phyloP scores from a whole-genome alignment of 164 flowering plant species.

The Stephania yunnanensis region DNA sequence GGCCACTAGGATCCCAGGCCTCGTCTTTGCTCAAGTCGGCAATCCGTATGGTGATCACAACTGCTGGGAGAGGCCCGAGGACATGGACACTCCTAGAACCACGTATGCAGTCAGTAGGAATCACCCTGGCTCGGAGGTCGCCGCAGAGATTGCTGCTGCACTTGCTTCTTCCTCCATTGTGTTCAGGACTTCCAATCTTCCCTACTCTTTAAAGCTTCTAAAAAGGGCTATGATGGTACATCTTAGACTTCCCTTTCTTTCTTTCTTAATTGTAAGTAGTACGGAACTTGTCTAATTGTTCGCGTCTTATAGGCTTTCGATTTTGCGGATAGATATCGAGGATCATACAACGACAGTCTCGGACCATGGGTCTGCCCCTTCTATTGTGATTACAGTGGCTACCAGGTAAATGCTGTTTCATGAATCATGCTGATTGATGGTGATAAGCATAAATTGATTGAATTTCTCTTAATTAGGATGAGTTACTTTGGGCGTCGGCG shows the following conservation, averaged over 20 bases:
- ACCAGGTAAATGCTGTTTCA: constrained; percentile 26
- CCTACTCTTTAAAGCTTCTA: constrained; percentile 1
- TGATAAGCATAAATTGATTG: too few species aligned
- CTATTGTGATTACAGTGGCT: constrained; percentile 56
- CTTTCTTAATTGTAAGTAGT: too few species aligned
- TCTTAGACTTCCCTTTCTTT: too few species aligned
- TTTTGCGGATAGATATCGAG: constrained; percentile 50
- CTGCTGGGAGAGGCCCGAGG: constrained; percentile 71
- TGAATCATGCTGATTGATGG: too few species aligned
- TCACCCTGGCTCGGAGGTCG: constrained; percentile 12
- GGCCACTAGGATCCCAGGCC: constrained; percentile 40
- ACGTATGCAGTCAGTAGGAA: constrained; percentile 11
- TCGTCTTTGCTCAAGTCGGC: constrained; percentile 59
- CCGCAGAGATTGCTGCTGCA: constrained; percentile 8
- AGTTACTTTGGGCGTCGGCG: constrained; percentile 52
- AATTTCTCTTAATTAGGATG: constrained; percentile 30
- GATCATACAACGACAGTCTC: constrained; percentile 43
- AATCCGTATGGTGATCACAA: constrained; percentile 33
- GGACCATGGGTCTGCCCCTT: constrained; percentile 50
- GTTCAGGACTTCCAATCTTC: constrained; percentile 1
- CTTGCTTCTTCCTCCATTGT: constrained; percentile 11
- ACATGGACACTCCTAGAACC: constrained; percentile 69
- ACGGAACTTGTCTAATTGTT: background rate
- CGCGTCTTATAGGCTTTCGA: constrained; percentile 33
- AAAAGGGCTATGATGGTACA: constrained; percentile 4